Evolutionary conservation across 2,329 filamentous ascomycete species (phyloP).

Genomic region (Neocucurbitaria cava): DNA sequence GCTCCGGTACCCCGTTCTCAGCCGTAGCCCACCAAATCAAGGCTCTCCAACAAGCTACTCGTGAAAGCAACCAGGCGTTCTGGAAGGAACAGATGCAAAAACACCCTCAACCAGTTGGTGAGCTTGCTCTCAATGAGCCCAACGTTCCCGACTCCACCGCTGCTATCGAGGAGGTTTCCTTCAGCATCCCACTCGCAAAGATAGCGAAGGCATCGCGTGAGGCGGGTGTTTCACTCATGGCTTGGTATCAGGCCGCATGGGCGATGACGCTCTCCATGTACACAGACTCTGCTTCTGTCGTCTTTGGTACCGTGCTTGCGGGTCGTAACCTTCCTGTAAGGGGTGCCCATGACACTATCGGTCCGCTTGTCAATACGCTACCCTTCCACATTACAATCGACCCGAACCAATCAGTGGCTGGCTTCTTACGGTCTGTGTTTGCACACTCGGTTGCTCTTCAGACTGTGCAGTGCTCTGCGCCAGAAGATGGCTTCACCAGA

Average conservation of each 20-base stretch:
- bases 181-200: conserved; percentile 2
- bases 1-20: conserved; percentile 10
- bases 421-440: conserved; percentile 13
- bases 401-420: background rate
- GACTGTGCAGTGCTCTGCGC: conserved; percentile 13
- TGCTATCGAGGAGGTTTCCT: background rate
- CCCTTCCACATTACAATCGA: conserved; percentile 16
- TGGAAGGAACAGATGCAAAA: conserved; percentile 12
- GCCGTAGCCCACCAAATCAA: conserved; percentile 6
- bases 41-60: background rate
- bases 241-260: conserved; percentile 48
- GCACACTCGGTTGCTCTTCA: conserved; percentile 5
- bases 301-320: conserved; percentile 46
- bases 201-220: conserved; percentile 2
- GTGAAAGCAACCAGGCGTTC: conserved; percentile 5
- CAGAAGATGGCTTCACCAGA: conserved; percentile 14
- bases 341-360: conserved; percentile 38
- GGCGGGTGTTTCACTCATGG: conserved; percentile 12
- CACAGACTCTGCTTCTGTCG: conserved; percentile 38
- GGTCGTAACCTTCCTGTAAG: conserved; percentile 45
- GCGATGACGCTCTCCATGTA: conserved; percentile 41
- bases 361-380: conserved; percentile 44
- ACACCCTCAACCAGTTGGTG: conserved; percentile 5
- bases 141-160: background rate
- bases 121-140: conserved; percentile 9